A percentile compares a stretch with the other conserved stretches of the same genome.
phyloP scores from a whole-genome alignment of 2,329 filamentous ascomycete genomes.

The Aphanocladium album region DNA sequence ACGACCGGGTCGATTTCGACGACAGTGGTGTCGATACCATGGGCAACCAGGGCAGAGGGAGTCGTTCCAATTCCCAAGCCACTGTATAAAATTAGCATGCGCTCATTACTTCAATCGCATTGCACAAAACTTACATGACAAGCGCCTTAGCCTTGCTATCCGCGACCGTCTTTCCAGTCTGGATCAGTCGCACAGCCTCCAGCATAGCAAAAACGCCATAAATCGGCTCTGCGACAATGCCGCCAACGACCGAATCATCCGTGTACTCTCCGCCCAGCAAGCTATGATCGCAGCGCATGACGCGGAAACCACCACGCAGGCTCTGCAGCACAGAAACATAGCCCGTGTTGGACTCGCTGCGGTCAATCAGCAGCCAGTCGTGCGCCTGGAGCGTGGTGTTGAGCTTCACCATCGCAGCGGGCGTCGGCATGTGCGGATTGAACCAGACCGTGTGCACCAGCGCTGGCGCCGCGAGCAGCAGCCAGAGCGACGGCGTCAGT shows the following conservation, averaged over 20 bases:
- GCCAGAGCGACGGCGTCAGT: conserved; percentile 62
- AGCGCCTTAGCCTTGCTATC: conserved; percentile 73
- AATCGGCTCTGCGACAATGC: conserved; percentile 70
- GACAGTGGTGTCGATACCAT: conserved; percentile 88
- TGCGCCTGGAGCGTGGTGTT: conserved; percentile 61
- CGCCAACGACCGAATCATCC: conserved; percentile 38
- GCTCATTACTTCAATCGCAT: background rate
- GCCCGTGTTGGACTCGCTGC: conserved; percentile 81
- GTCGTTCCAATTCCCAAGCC: conserved; percentile 91
- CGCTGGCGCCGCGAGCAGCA: conserved; percentile 65
- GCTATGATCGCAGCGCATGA: conserved; percentile 91
- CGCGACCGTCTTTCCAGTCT: conserved; percentile 47
- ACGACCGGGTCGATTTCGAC: conserved; percentile 93
- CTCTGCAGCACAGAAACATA: conserved; percentile 90
- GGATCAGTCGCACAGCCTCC: conserved; percentile 79
- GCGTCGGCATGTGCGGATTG: conserved; percentile 68
- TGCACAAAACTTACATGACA: conserved; percentile 62
- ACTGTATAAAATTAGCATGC: conserved; percentile 34
- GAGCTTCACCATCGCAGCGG: conserved; percentile 53
- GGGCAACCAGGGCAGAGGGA: conserved; percentile 76
- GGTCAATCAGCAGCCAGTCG: conserved; percentile 72
- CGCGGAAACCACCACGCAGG: conserved; percentile 62
- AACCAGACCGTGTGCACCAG: conserved; percentile 64
- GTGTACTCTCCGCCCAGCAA: conserved; percentile 91
- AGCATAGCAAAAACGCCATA: conserved; percentile 96